Evolutionary conservation across 2,329 filamentous ascomycete genomes (phyloP), one percentile per base, ranked within the genome.

Genomic region (Aspergillus cejpii): DNA sequence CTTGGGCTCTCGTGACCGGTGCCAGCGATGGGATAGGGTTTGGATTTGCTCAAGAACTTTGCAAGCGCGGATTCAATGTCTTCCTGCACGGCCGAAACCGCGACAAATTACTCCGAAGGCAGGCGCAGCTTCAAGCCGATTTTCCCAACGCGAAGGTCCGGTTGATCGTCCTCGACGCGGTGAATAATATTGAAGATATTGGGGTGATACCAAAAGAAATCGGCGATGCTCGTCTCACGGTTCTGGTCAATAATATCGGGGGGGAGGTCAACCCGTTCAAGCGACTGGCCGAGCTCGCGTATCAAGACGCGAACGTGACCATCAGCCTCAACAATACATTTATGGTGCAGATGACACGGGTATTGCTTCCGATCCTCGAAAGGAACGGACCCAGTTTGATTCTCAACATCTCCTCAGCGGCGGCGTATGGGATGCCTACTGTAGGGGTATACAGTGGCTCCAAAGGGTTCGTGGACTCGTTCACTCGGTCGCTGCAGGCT

Each of bases 181-280:
- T 64, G 15, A 44, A 57, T 6, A 28, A 50, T 17, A 44, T 43
- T 0, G 39, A 55, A 0, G 49, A 47, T 23, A 48, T 67, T 19
- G 55, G 60, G 12, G 37, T 48, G 6, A 54, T 61, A 6, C 49
- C 67, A 10, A 55, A 62, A 1, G 47, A 56, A 3, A 55, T 71
- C 7, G 50, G 62, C 1, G 65, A 62, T 39, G 55, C 74, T 27
- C 59, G 72, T 48, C 60, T 82, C 24, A 78, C 72, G 1, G 61
- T 80, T 2, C 62, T 81, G 19, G 59, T 81, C 53, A 81, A 81
- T 61, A 81, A 80, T 57, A 72, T 77, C 0, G 77, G 78, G 15
- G 74, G 74, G 41, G 62, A 44, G 58, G 62, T 3, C 48, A 49
- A 33, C 11, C 50, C 52, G 14, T 74, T 65, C 45, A 57, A 56